Percentiles rank a stretch among this genome's conserved stretches.
Conservation (phyloP, 768 basidiomycete genomes). For the Mycena indigotica region DNA sequence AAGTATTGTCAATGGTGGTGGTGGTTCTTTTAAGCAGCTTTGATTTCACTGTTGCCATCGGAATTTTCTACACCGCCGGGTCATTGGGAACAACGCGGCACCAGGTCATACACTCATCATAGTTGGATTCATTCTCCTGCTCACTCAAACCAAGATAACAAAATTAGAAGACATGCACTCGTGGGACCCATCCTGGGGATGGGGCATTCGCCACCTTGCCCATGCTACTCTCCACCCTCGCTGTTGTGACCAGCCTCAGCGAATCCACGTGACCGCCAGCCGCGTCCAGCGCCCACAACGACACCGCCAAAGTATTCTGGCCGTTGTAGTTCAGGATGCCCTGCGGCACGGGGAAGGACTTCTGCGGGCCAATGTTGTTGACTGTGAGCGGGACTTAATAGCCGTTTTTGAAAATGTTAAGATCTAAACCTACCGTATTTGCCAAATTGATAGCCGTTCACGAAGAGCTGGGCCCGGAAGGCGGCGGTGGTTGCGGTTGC, state of each 20-base stretch:
- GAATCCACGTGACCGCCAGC: constrained; percentile 46
- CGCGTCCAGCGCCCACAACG: constrained; percentile 46
- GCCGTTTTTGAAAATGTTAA: background rate
- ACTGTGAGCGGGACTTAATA: constrained; percentile 26
- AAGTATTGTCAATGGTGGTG: no score
- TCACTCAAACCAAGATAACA: no score
- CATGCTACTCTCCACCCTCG: constrained; percentile 42
- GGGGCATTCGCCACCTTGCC: constrained; percentile 37
- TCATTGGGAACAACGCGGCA: no score
- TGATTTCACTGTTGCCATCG: no score
- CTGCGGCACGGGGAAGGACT: constrained; percentile 46
- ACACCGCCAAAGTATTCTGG: constrained; percentile 48
- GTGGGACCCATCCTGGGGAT: constrained; percentile 3
- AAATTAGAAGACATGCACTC: no score
- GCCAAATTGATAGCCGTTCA: constrained; percentile 49
- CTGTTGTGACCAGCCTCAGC: constrained; percentile 39
- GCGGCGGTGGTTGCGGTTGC: constrained; percentile 37
- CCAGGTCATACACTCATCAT: no score
- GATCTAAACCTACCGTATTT: constrained; percentile 40
- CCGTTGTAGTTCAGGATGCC: constrained; percentile 54
- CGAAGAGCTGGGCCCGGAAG: constrained; percentile 48
- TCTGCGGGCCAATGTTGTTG: constrained; percentile 48
- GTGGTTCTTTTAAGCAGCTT: no score
- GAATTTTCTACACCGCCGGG: no score
- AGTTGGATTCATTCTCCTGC: no score